Conservation (phyloP, 2,329 filamentous ascomycete species). For the Graphilbum fragrans region DNA sequence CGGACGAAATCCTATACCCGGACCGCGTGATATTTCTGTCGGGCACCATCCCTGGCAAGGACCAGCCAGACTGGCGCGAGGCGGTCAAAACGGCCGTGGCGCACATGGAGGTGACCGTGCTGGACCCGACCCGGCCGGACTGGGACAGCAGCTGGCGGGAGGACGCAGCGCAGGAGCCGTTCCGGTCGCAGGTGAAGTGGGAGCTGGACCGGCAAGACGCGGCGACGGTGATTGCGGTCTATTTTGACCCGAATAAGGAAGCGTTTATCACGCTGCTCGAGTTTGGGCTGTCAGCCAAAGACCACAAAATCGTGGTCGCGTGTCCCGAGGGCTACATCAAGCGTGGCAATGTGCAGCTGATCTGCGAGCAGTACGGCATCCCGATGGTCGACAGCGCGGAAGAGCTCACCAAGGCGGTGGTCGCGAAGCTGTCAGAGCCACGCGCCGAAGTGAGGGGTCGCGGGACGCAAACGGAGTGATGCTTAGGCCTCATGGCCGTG, state of each 20-base stretch:
- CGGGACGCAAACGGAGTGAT: no score
- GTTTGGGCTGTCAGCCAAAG: slow-evolving; percentile 37
- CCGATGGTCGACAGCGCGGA: slow-evolving; percentile 28
- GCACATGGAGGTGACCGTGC: slow-evolving; percentile 36
- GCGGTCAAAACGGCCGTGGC: slow-evolving; percentile 27
- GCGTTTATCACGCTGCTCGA: slow-evolving; percentile 49
- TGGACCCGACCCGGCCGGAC: slow-evolving; percentile 42
- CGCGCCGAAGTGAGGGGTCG: no score
- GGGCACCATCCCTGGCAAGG: slow-evolving; percentile 33
- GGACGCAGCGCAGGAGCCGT: slow-evolving; percentile 31
- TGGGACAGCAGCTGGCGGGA: slow-evolving; percentile 45
- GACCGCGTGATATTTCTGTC: slow-evolving; percentile 41
- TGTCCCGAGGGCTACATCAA: slow-evolving; percentile 41
- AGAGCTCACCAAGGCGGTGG: slow-evolving; percentile 18
- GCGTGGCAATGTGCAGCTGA: slow-evolving; percentile 47
- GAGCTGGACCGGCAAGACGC: slow-evolving; percentile 44
- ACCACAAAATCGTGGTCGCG: slow-evolving; percentile 36
- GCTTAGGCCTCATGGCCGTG: no score
- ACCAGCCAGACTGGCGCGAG: slow-evolving; percentile 37
- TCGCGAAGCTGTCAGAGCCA: not conserved
- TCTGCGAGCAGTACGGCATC: slow-evolving; percentile 36
- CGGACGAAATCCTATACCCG: slow-evolving; percentile 7
- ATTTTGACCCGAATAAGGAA: slow-evolving; percentile 37
- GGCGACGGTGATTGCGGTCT: slow-evolving; percentile 42
- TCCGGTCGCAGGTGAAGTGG: slow-evolving; percentile 45